These are phyloP conservation scores for Tricholoma bakamatsutake DNA, from an alignment of 768 basidiomycete genomes.

Conservation along the genomic window DNA sequence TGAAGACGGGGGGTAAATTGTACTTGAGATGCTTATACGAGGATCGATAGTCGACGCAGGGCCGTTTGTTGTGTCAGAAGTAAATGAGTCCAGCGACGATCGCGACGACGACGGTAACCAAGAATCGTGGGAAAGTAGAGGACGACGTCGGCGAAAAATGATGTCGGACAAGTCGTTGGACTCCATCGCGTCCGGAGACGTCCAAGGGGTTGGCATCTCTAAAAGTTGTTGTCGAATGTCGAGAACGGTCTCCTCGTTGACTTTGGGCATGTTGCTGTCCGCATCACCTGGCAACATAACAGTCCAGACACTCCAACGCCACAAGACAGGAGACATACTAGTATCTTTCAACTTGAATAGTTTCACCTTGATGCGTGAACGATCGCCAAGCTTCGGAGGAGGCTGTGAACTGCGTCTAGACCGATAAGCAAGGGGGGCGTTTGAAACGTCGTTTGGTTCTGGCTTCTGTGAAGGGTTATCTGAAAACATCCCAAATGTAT, in stretches of 20 bases:
- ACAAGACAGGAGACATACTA: constrained; percentile 3
- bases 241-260: constrained; percentile 12
- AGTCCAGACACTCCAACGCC: background rate
- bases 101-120: constrained; percentile 19
- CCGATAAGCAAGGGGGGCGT: background rate
- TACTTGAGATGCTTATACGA: constrained; percentile 38
- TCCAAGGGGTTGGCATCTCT: constrained; percentile 1
- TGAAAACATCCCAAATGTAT: constrained; percentile 10
- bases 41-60: constrained; percentile 32
- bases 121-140: constrained; percentile 29
- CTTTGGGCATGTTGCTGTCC: constrained; percentile 10
- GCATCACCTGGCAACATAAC: background rate
- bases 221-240: constrained; percentile 16
- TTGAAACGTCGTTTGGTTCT: constrained; percentile 9
- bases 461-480: constrained; percentile 4
- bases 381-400: constrained; percentile 8
- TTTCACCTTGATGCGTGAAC: constrained; percentile 14
- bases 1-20: constrained; percentile 32
- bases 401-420: background rate
- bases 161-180: constrained; percentile 1
- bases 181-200: constrained; percentile 1
- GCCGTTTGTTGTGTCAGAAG: constrained; percentile 19
- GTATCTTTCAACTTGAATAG: constrained; percentile 10
- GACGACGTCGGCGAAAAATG: constrained; percentile 19
- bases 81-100: constrained; percentile 20